Evolutionary conservation across 2,329 filamentous ascomycete species (phyloP).

Genomic region (Trichoderma sp.): DNA sequence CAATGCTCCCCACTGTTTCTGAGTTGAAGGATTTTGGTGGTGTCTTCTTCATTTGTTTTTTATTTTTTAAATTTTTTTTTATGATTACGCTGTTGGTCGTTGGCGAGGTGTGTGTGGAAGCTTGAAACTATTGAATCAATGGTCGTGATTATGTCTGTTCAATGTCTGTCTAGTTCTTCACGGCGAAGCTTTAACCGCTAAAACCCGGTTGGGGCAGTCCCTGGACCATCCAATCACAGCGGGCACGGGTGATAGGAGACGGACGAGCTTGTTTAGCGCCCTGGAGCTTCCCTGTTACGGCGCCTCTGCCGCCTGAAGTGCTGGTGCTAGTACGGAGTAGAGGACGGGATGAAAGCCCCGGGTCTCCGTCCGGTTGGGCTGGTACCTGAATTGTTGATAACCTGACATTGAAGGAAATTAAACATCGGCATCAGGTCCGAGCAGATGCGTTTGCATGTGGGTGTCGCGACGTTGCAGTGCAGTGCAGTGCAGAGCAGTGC

Average conservation of each 20-base stretch:
- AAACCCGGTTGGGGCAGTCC: neutral
- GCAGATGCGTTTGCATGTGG: neutral
- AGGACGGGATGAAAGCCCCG: neutral
- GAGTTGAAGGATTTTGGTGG: neutral
- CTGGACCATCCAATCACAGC: neutral
- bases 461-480: neutral
- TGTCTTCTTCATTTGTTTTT: neutral
- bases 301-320: neutral
- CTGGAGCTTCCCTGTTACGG: constrained; percentile 2
- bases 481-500: neutral
- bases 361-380: neutral
- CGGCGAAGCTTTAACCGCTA: neutral
- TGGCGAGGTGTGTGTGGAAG: neutral
- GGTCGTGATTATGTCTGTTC: no score
- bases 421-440: neutral
- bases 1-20: neutral
- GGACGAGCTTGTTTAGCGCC: neutral
- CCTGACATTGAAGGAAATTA: neutral
- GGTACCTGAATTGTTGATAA: neutral
- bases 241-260: neutral
- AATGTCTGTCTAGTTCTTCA: neutral
- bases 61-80: no score
- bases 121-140: neutral
- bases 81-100: neutral
- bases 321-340: neutral